Conservation (phyloP, 306 rosid species). For the Medicago ruthenica region DNA sequence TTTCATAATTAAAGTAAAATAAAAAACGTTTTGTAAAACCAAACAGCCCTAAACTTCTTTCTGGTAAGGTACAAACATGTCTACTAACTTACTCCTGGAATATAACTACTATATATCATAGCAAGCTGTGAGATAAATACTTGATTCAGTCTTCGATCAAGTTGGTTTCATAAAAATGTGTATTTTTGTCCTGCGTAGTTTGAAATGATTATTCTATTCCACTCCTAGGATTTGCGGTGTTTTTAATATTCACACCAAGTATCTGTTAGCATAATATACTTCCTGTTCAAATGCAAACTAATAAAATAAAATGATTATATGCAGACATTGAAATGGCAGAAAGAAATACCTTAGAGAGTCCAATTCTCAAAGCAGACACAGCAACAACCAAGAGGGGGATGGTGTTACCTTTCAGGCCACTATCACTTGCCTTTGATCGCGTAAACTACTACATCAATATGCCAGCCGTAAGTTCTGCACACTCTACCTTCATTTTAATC, state of each 20-base stretch:
- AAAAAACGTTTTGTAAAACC: too few species aligned
- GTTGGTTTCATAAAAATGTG: conserved; percentile 5
- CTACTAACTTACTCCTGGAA: too few species aligned
- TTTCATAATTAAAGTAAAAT: not conserved
- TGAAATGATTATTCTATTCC: not conserved
- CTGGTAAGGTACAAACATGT: too few species aligned
- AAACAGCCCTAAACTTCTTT: too few species aligned
- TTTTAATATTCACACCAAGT: conserved; percentile 18
- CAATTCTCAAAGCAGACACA: conserved; percentile 36
- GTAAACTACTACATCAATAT: conserved; percentile 60
- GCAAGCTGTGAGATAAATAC: too few species aligned
- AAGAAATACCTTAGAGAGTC: conserved; percentile 40
- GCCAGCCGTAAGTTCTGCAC: conserved; percentile 52
- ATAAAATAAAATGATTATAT: conserved; percentile 40
- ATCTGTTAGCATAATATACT: conserved; percentile 12
- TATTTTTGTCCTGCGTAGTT: not conserved
- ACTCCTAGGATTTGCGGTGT: conserved; percentile 9
- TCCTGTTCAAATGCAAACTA: conserved; percentile 27
- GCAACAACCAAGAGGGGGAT: conserved; percentile 48
- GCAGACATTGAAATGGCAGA: conserved; percentile 42
- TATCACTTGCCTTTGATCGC: conserved; percentile 57
- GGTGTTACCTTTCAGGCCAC: conserved; percentile 61
- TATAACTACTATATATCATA: too few species aligned
- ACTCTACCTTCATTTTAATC: conserved; percentile 28
- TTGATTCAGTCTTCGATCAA: too few species aligned